Evolutionary conservation across 352 stramenopile species (phyloP).

Genomic region (Globisporangium spiculum): DNA sequence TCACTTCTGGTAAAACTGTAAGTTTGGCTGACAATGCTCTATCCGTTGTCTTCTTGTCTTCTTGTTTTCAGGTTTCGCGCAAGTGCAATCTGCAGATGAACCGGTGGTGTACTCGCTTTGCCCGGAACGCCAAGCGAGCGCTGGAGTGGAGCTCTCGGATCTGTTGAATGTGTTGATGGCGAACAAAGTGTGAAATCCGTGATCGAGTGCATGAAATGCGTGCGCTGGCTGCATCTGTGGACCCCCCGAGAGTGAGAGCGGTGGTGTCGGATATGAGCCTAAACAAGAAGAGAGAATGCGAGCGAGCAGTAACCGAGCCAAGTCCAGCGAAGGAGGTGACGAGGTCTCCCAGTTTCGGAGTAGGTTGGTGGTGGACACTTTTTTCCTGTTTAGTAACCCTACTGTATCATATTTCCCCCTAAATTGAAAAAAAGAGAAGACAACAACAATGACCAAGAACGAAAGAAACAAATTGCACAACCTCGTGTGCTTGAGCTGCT

Average conservation of each 20-base stretch:
- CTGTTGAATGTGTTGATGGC: constrained; percentile 6
- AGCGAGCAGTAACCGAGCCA: not conserved
- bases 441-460: not conserved
- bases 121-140: constrained; percentile 5
- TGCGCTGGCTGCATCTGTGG: not conserved
- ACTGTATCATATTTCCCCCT: constrained; percentile 12
- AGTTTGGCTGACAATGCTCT: not conserved
- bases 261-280: constrained; percentile 6
- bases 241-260: not conserved
- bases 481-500: not conserved
- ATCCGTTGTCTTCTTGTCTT: not conserved
- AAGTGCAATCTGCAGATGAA: constrained; percentile 19
- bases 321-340: not conserved
- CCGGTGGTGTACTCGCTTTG: constrained; percentile 25
- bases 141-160: constrained; percentile 3
- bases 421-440: not conserved
- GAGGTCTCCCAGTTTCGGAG: not conserved
- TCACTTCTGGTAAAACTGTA: not conserved
- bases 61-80: constrained; percentile 23
- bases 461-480: not conserved
- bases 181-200: not conserved
- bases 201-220: not conserved
- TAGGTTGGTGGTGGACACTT: not conserved
- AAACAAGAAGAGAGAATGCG: not conserved
- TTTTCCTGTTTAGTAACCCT: constrained; percentile 2